These are phyloP conservation scores for Annona squamosa DNA, from an alignment of 164 flowering plant genomes.

Conservation along the genomic window DNA sequence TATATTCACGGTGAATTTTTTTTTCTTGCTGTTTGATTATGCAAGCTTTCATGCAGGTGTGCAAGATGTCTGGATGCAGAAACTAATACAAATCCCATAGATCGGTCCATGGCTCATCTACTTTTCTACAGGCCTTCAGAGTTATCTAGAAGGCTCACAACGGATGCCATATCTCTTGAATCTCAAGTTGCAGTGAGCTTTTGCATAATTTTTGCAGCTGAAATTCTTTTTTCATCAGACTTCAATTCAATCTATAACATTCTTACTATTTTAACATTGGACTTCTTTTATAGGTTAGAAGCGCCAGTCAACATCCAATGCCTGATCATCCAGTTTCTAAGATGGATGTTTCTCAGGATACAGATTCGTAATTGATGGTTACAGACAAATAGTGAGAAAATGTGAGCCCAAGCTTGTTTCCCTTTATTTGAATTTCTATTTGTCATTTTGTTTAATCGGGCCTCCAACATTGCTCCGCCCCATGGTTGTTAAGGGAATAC, in stretches of 20 bases:
- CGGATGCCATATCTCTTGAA: constrained; percentile 25
- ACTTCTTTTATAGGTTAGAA: constrained; percentile 26
- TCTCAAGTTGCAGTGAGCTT: constrained; percentile 37
- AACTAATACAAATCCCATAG: constrained; percentile 82
- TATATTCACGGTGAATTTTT: not conserved
- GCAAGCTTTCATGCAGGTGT: constrained; percentile 30
- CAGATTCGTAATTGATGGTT: constrained; percentile 18
- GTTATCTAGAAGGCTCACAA: constrained; percentile 22
- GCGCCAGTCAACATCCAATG: constrained; percentile 22
- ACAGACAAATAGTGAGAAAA: constrained; percentile 12
- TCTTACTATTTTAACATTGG: constrained; percentile 6
- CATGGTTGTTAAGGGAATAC: too few relatives aligned
- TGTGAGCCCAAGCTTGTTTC: constrained; percentile 8
- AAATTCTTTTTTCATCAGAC: not conserved
- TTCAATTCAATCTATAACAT: constrained; percentile 1
- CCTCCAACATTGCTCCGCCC: too few relatives aligned
- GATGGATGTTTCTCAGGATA: constrained; percentile 18
- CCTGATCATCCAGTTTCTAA: constrained; percentile 25
- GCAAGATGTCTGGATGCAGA: constrained; percentile 55
- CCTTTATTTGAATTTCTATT: constrained; percentile 6
- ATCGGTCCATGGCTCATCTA: constrained; percentile 77
- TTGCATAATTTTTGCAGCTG: not conserved
- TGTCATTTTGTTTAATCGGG: constrained; percentile 13
- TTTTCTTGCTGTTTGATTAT: not conserved
- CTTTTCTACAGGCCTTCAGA: constrained; percentile 67